Percentiles rank a stretch among this genome's conserved stretches.
Evolutionary conservation across 2,329 filamentous ascomycete species (phyloP).

Genomic region (Colletotrichum limetticola): DNA sequence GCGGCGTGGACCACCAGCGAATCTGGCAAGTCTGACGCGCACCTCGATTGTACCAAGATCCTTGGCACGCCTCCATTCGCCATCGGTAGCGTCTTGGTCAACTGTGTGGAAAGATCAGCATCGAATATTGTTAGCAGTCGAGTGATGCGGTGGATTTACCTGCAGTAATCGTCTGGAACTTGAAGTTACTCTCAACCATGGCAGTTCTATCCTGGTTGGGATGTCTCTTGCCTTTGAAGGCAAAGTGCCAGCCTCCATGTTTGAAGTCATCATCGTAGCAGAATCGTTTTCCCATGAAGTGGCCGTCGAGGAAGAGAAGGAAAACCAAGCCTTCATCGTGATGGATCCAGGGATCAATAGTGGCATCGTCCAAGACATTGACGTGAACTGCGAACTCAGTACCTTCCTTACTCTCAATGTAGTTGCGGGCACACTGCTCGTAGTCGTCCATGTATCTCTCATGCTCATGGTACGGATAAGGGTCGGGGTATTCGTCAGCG

Average conservation of each 20-base stretch:
- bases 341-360: conserved; percentile 41
- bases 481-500: conserved; percentile 25
- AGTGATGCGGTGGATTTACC: conserved; percentile 31
- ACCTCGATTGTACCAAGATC: conserved; percentile 43
- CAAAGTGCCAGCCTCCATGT: conserved; percentile 5
- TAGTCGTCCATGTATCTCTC: conserved; percentile 15
- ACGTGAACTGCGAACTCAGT: conserved; percentile 39
- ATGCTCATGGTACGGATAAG: background rate
- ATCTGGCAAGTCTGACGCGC: conserved; percentile 25
- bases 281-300: conserved; percentile 29
- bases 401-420: conserved; percentile 44
- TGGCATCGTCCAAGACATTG: conserved; percentile 21
- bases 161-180: conserved; percentile 42
- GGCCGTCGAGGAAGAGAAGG: conserved; percentile 39
- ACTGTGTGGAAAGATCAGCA: conserved; percentile 24
- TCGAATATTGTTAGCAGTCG: background rate
- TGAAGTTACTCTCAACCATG: conserved; percentile 37
- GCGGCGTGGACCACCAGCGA: background rate
- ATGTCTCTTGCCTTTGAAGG: conserved; percentile 13
- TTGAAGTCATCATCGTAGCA: conserved; percentile 10
- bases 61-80: conserved; percentile 32
- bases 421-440: conserved; percentile 36
- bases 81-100: conserved; percentile 36
- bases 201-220: conserved; percentile 7
- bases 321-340: conserved; percentile 37